These are phyloP conservation scores for Sistotremastrum niveocremeum DNA, from an alignment of 768 basidiomycete species.

Conservation along the genomic window DNA sequence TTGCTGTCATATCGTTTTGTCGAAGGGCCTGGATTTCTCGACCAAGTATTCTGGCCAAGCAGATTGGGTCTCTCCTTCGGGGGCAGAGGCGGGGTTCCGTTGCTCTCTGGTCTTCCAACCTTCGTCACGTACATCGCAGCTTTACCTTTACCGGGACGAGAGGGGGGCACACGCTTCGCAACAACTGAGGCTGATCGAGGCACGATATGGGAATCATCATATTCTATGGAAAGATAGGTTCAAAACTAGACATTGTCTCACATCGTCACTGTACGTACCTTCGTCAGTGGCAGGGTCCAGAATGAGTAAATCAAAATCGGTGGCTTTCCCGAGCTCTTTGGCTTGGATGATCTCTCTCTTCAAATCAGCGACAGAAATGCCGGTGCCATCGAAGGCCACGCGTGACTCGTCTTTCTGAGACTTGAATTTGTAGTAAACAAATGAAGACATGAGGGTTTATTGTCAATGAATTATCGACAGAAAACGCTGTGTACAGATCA, in stretches of 20 bases:
- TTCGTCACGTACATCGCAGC: slow-evolving; percentile 62
- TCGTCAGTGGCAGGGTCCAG: slow-evolving; percentile 78
- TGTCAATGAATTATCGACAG: no score
- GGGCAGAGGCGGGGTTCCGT: slow-evolving; percentile 28
- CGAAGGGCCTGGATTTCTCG: slow-evolving; percentile 78
- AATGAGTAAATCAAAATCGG: slow-evolving; percentile 89
- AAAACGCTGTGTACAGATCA: no score
- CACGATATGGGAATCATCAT: slow-evolving; percentile 84
- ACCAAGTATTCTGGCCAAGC: slow-evolving; percentile 52
- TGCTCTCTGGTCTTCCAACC: slow-evolving; percentile 8
- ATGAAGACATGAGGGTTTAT: slow-evolving; percentile 54
- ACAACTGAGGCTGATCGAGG: slow-evolving; percentile 92
- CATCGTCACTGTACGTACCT: slow-evolving; percentile 36
- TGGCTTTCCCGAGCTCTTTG: slow-evolving; percentile 91
- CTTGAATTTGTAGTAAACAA: slow-evolving; percentile 97
- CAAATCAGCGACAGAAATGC: slow-evolving; percentile 97
- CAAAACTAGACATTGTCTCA: not conserved
- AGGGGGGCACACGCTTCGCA: slow-evolving; percentile 78
- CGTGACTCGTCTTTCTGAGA: slow-evolving; percentile 90
- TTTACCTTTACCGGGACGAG: slow-evolving; percentile 70
- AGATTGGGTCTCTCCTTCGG: slow-evolving; percentile 21
- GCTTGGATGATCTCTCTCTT: slow-evolving; percentile 97
- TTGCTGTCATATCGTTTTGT: slow-evolving; percentile 23
- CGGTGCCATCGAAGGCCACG: slow-evolving; percentile 95
- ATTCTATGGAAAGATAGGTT: slow-evolving; percentile 37